Evolutionary conservation across 306 rosid species (phyloP).

Genomic region (Begonia masoniana): DNA sequence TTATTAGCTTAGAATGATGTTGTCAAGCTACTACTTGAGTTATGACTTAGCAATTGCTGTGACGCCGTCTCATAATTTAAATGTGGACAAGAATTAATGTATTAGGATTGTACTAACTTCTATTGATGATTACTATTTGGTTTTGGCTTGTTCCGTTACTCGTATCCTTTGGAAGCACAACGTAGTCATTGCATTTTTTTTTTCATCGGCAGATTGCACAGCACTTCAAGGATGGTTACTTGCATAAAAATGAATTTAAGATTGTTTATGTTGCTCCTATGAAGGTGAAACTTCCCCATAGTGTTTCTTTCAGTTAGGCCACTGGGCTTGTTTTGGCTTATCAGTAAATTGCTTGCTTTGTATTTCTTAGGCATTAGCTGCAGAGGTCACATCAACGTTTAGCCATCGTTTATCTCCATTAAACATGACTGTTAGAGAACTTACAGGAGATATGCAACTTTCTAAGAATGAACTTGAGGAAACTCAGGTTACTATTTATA

Average conservation of each 20-base stretch:
- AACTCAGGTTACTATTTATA: constrained; percentile 66
- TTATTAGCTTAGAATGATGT: too few relatives aligned
- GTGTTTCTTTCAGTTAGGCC: constrained; percentile 2
- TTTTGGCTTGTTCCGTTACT: too few relatives aligned
- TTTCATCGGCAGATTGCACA: constrained; percentile 70
- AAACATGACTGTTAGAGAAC: constrained; percentile 83
- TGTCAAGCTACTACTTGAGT: too few relatives aligned
- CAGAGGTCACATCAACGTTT: constrained; percentile 87
- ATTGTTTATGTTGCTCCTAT: constrained; percentile 98
- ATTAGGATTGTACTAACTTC: too few relatives aligned
- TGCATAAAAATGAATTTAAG: constrained; percentile 90
- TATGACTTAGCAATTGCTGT: too few relatives aligned
- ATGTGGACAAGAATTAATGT: too few relatives aligned
- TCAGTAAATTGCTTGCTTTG: constrained; percentile 5
- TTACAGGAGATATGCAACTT: constrained; percentile 98
- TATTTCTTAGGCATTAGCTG: constrained; percentile 79
- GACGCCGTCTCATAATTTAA: too few relatives aligned
- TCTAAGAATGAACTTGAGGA: constrained; percentile 84
- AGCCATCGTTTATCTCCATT: constrained; percentile 93
- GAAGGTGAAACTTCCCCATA: constrained; percentile 45
- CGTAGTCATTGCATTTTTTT: neutral
- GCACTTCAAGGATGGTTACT: constrained; percentile 87
- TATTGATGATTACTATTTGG: too few relatives aligned
- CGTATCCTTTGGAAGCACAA: too few relatives aligned
- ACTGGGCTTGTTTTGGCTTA: constrained; percentile 6